Evolutionary conservation across 2,329 filamentous ascomycete genomes (phyloP), one percentile per base, ranked within the genome.

Genomic region (Aspergillus niger): DNA sequence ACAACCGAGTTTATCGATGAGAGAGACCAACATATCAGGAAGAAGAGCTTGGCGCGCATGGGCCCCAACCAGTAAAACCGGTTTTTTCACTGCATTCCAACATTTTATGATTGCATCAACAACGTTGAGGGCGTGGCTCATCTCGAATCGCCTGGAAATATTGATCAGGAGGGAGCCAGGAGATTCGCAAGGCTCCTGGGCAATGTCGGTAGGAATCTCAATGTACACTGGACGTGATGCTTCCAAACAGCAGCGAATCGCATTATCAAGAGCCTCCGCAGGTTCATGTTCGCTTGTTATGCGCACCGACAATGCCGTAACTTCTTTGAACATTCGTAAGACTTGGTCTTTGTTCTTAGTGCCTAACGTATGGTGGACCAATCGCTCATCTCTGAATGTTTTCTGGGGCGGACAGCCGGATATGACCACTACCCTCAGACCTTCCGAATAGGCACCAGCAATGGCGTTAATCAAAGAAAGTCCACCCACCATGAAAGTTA

Each of bases 191-290:
- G 52, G 6, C 20, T 15, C 17, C n/a, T 56, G n/a, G 2, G 53
- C 47, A 13, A 64, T 20, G 24, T 62, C 55, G 2, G 6, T 22
- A 3, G 62, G 57, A 6, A 64, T 55, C 24, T 60, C 62, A 17
- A 64, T 55, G 24, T 62, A 62, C 3, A 60, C 62, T 0, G 62
- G 62, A 13, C 41, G 48, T 2, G 60, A 62, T 5, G 57, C 36
- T 1, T 43, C n/a, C 11, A 62, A 28, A 39, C 62, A 64, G 15
- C 38, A 5, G 2, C 6, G 8, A 1, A 64, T 36, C 2, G 55
- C 36, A 17, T 11, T 4, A 24, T 62, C 62, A 2, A 64, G 38
- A 5, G 17, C 24, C 5, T 6, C 15, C 5, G 52, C 13, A 3
- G 60, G 44, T 24, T 55, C 26, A 0, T 3, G 5, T 6, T 30